Conservation (phyloP, 2,329 filamentous ascomycete genomes). For the Tolypocladium guangdongense region DNA sequence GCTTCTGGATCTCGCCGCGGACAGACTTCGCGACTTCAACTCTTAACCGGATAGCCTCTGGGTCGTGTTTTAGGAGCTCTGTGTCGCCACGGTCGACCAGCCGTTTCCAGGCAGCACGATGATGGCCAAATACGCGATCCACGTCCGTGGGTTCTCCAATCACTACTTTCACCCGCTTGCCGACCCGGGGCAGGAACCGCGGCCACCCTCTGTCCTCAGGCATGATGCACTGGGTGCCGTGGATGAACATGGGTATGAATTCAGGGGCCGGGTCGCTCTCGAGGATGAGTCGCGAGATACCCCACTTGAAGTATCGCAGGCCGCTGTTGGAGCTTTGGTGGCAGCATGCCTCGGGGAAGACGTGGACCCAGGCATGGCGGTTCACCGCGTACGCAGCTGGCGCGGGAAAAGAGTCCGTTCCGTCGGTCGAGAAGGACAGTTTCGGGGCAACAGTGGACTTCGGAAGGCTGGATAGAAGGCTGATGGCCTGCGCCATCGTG, state of each 20-base stretch:
- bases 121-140: conserved; percentile 65
- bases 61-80: conserved; percentile 27
- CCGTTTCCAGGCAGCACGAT: conserved; percentile 63
- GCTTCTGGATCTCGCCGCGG: conserved; percentile 67
- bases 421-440: conserved; percentile 53
- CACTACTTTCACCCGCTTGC: conserved; percentile 58
- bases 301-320: conserved; percentile 98
- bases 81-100: conserved; percentile 44
- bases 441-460: conserved; percentile 37
- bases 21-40: conserved; percentile 72
- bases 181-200: conserved; percentile 65
- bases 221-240: conserved; percentile 84
- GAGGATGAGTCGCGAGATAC: conserved; percentile 79
- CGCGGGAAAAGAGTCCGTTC: conserved; percentile 53
- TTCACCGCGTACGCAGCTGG: conserved; percentile 62
- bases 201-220: conserved; percentile 71
- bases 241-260: conserved; percentile 87
- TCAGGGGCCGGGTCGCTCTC: conserved; percentile 82
- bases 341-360: conserved; percentile 91
- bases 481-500: conserved; percentile 75
- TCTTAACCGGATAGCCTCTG: conserved; percentile 58
- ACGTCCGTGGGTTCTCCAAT: conserved; percentile 72
- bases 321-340: conserved; percentile 72
- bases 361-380: conserved; percentile 77
- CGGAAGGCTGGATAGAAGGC: conserved; percentile 54